Evolutionary conservation across 2,329 filamentous ascomycete genomes (phyloP).

Genomic region (Fusarium sarcochroum): DNA sequence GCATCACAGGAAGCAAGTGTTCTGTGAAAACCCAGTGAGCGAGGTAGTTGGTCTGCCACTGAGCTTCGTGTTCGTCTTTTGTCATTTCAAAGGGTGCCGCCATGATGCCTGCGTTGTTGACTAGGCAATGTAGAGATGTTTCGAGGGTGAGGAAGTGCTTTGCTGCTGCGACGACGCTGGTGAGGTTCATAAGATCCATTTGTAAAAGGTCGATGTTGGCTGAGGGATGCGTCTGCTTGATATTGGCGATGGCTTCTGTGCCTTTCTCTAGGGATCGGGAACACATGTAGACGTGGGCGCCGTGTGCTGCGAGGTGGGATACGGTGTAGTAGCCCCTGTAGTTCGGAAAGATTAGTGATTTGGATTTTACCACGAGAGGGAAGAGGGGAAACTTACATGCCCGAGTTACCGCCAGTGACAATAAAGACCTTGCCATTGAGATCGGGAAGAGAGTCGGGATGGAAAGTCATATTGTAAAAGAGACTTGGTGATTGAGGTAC

Average conservation of each 20-base stretch:
- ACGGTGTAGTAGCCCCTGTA: constrained; percentile 30
- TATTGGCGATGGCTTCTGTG: not conserved
- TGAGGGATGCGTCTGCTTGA: constrained; percentile 9
- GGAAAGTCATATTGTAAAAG: constrained; percentile 17
- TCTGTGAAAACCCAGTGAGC: constrained; percentile 36
- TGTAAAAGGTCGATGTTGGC: constrained; percentile 15
- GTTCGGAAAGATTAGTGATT: not conserved
- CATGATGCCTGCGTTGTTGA: constrained; percentile 43
- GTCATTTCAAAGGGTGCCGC: constrained; percentile 27
- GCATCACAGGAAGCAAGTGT: constrained; percentile 33
- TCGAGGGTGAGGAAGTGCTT: constrained; percentile 29
- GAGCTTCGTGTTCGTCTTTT: constrained; percentile 25
- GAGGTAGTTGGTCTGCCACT: constrained; percentile 42
- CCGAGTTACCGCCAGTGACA: constrained; percentile 28
- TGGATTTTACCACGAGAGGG: rapidly evolving
- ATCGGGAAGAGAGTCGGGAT: constrained; percentile 18
- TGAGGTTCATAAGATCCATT: constrained; percentile 29
- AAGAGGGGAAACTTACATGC: constrained; percentile 3
- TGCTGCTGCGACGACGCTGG: constrained; percentile 25
- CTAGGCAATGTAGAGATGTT: constrained; percentile 16
- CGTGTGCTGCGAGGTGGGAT: constrained; percentile 28
- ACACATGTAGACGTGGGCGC: constrained; percentile 37
- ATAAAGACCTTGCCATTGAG: constrained; percentile 25
- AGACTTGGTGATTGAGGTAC: not conserved
- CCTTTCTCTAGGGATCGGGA: constrained; percentile 23